Evolutionary conservation across 345 rosid species (phyloP).

Genomic region (Microthlaspi erraticum): DNA sequence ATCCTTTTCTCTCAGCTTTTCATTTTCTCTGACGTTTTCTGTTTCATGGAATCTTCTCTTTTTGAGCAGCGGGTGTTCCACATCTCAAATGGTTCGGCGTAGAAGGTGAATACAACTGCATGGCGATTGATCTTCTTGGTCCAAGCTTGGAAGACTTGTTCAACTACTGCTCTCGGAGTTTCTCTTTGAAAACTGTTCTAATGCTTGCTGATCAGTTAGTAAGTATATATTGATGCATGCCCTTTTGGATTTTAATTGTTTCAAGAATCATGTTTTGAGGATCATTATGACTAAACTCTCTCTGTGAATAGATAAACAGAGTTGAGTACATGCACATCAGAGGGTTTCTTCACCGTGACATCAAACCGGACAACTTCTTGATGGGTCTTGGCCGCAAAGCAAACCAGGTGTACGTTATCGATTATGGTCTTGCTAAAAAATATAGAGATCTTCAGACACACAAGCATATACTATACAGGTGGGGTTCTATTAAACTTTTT

Average conservation of each 20-base stretch:
- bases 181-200: conserved; percentile 76
- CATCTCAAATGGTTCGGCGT: conserved; percentile 91
- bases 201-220: conserved; percentile 94
- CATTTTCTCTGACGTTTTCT: neutral
- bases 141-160: conserved; percentile 94
- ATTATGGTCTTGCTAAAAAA: conserved; percentile 90
- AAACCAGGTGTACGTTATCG: conserved; percentile 88
- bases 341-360: conserved; percentile 93
- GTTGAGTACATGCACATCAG: conserved; percentile 89
- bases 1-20: conserved; percentile 13
- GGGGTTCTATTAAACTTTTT: conserved; percentile 47
- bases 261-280: neutral
- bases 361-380: conserved; percentile 89
- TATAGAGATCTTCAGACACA: conserved; percentile 88
- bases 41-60: neutral
- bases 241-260: neutral
- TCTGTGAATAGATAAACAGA: conserved; percentile 63
- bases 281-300: conserved; percentile 1
- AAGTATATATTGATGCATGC: conserved; percentile 40
- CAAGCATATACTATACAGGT: conserved; percentile 75
- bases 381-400: conserved; percentile 97
- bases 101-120: conserved; percentile 74
- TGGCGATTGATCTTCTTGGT: conserved; percentile 95
- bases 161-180: conserved; percentile 77
- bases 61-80: conserved; percentile 69